A percentile compares a stretch with the other conserved stretches of the same genome.
phyloP scores from a whole-genome alignment of 768 basidiomycete genomes.

The Lactifluus echinatus region DNA sequence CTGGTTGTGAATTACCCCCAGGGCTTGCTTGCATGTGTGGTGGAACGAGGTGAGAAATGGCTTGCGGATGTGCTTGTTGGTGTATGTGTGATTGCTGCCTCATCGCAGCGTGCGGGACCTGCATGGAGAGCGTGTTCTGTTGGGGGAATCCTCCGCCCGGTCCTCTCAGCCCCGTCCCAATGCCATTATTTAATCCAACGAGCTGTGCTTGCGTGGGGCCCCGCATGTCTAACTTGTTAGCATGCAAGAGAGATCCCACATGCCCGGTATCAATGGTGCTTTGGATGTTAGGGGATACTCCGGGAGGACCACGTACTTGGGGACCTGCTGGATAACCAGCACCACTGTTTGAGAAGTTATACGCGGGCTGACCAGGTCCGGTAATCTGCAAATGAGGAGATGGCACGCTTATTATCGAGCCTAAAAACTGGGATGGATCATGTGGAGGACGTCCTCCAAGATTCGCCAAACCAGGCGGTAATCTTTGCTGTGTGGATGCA shows the following conservation, averaged over 20 bases:
- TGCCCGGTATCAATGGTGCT: constrained; percentile 38
- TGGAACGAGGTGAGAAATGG: constrained; percentile 41
- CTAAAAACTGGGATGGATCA: constrained; percentile 57
- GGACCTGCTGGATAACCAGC: constrained; percentile 25
- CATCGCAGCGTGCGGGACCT: constrained; percentile 37
- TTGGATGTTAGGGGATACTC: constrained; percentile 36
- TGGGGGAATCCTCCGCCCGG: constrained; percentile 43
- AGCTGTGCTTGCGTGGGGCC: constrained; percentile 40
- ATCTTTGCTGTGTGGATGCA: constrained; percentile 43
- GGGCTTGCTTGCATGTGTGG: constrained; percentile 51
- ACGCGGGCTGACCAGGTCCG: constrained; percentile 23
- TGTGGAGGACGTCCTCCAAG: constrained; percentile 76
- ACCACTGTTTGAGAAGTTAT: constrained; percentile 31
- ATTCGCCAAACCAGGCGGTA: constrained; percentile 76
- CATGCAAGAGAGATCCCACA: constrained; percentile 46
- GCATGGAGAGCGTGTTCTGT: constrained; percentile 32
- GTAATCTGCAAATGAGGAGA: constrained; percentile 16
- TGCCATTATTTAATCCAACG: constrained; percentile 37
- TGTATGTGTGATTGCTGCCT: constrained; percentile 39
- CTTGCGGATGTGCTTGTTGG: constrained; percentile 51
- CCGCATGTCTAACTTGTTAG: constrained; percentile 47
- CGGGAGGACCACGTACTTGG: constrained; percentile 46
- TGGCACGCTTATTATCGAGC: constrained; percentile 33
- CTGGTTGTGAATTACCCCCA: constrained; percentile 43
- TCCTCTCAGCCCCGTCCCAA: constrained; percentile 40